Conservation (phyloP, 1,139 yeast genomes). For the Geotrichum restrictum region DNA sequence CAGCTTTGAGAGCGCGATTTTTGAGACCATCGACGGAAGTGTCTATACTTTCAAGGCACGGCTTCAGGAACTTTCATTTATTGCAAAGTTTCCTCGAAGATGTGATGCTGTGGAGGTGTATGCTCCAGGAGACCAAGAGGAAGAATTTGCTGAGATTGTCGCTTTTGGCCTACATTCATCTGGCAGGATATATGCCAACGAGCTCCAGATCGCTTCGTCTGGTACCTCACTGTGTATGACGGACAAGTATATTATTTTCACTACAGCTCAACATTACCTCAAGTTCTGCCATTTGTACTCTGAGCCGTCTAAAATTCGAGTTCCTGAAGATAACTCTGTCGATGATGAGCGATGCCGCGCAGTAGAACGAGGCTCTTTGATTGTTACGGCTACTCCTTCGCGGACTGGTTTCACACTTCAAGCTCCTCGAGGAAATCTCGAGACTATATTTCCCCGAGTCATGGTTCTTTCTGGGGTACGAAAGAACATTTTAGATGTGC, state of each 20-base stretch:
- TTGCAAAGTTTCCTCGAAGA: conserved; percentile 59
- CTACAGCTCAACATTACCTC: conserved; percentile 82
- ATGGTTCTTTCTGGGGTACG: conserved; percentile 86
- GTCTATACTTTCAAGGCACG: conserved; percentile 43
- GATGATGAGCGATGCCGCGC: conserved; percentile 80
- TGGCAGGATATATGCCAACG: conserved; percentile 71
- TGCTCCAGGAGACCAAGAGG: conserved; percentile 19
- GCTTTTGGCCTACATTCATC: conserved; percentile 64
- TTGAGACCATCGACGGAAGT: conserved; percentile 63
- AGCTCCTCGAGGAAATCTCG: conserved; percentile 94
- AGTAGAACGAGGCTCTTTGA: conserved; percentile 83
- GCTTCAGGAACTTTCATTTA: conserved; percentile 36
- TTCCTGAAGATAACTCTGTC: conserved; percentile 39
- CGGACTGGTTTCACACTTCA: conserved; percentile 80
- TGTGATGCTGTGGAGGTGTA: conserved; percentile 53
- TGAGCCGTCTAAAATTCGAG: conserved; percentile 35
- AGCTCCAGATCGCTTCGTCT: conserved; percentile 60
- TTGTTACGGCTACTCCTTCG: conserved; percentile 79
- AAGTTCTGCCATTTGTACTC: conserved; percentile 72
- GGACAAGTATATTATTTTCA: conserved; percentile 68
- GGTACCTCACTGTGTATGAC: conserved; percentile 80
- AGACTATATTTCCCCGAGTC: conserved; percentile 88
- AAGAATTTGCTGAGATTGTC: conserved; percentile 35
- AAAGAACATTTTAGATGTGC: conserved; percentile 52
- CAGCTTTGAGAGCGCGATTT: conserved; percentile 51